Evolutionary conservation across 2,329 filamentous ascomycete genomes (phyloP).

Genomic region (Beauveria australis): DNA sequence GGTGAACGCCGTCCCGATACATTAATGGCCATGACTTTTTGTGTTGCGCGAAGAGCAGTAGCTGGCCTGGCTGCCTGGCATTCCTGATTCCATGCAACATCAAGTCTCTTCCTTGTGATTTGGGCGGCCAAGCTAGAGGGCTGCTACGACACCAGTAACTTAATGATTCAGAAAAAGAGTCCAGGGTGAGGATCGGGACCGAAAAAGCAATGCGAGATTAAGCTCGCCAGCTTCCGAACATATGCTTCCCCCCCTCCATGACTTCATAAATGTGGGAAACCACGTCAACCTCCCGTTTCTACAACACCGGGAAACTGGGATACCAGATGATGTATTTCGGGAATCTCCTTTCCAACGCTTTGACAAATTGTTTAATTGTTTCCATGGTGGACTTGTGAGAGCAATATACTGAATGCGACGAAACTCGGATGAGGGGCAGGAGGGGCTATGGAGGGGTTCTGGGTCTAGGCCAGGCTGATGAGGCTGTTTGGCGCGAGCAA

Average conservation of each 20-base stretch:
- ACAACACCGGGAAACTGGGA: neutral
- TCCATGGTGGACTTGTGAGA: neutral
- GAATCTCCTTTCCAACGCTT: too few species aligned
- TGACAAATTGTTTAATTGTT: too few species aligned
- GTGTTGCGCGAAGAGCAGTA: too few species aligned
- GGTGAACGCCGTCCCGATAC: too few species aligned
- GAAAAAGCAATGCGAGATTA: neutral
- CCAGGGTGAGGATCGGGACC: neutral
- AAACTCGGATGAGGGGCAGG: neutral
- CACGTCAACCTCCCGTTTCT: neutral
- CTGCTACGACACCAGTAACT: neutral
- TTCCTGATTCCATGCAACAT: too few species aligned
- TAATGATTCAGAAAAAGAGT: neutral
- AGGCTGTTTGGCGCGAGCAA: constrained; percentile 31
- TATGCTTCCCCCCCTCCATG: neutral
- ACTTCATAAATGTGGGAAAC: constrained; percentile 8
- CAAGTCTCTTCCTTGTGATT: neutral
- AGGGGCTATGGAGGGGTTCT: neutral
- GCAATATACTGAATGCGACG: neutral
- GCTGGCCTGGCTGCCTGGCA: too few species aligned
- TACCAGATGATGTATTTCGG: neutral
- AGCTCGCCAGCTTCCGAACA: constrained; percentile 2
- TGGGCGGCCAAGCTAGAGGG: neutral
- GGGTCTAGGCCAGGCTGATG: constrained; percentile 23
- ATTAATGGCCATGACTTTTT: too few species aligned